Conservation (phyloP, 2,329 filamentous ascomycete species). For the Xylogone sp. region DNA sequence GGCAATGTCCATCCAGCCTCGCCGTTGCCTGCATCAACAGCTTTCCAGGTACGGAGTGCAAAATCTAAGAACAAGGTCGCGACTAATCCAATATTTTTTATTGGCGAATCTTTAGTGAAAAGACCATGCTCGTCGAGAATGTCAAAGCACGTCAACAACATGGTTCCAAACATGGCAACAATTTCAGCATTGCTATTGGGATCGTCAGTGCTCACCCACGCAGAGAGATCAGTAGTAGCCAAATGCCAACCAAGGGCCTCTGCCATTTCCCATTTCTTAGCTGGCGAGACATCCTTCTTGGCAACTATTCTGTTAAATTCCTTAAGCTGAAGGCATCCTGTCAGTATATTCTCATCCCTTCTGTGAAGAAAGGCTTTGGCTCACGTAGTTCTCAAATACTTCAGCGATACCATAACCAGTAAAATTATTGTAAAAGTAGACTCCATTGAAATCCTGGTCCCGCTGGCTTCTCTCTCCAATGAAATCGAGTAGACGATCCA, state of each 20-base stretch:
- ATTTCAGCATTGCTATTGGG: not conserved
- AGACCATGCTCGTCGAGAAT: not conserved
- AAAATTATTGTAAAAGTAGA: constrained; percentile 3
- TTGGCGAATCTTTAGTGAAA: not conserved
- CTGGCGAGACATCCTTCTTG: not conserved
- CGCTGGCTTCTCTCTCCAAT: not conserved
- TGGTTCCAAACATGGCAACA: not conserved
- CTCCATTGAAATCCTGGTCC: not conserved
- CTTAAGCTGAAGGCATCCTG: not conserved
- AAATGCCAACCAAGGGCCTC: not conserved
- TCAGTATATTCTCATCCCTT: not conserved
- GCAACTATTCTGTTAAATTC: not conserved
- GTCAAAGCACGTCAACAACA: not conserved
- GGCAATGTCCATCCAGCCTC: not conserved
- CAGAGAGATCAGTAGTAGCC: not conserved
- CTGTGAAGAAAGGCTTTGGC: not conserved
- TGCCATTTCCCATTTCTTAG: not conserved
- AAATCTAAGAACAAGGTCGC: not conserved
- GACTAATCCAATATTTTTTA: not conserved
- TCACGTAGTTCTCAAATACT: constrained; percentile 1
- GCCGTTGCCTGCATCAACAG: not conserved
- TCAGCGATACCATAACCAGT: constrained; percentile 1
- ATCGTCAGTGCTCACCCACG: not conserved
- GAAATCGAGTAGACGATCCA: not conserved
- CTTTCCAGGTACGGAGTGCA: not conserved